Percentiles rank a stretch among this genome's conserved stretches.
These are phyloP conservation scores for Arthromyces matolae DNA, from an alignment of 768 basidiomycete species.

Conservation along the genomic window DNA sequence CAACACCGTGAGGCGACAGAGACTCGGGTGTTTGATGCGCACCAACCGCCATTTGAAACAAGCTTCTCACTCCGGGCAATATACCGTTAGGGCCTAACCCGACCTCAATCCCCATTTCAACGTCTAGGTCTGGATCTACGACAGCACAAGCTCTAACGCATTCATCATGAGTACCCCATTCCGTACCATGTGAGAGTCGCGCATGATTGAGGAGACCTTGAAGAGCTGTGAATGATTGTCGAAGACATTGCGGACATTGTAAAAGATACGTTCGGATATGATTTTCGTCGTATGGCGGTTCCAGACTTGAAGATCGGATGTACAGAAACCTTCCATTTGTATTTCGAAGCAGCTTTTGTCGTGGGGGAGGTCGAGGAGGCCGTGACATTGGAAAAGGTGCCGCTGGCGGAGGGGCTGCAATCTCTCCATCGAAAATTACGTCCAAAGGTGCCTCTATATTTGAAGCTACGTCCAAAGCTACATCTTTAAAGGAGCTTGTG, in stretches of 20 bases:
- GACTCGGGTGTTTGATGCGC: conserved; percentile 8
- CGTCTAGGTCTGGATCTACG: conserved; percentile 35
- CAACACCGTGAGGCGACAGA: background rate
- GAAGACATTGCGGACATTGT: conserved; percentile 42
- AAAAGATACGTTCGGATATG: conserved; percentile 33
- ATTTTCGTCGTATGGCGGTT: conserved; percentile 18
- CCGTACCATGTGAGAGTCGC: conserved; percentile 43
- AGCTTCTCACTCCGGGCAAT: conserved; percentile 43
- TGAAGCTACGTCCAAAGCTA: conserved; percentile 39
- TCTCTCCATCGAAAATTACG: conserved; percentile 33
- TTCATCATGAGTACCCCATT: conserved; percentile 55
- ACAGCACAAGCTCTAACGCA: conserved; percentile 50
- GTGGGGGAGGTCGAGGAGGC: conserved; percentile 23
- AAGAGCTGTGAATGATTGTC: conserved; percentile 43
- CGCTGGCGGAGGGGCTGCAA: conserved; percentile 20
- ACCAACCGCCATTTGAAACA: conserved; percentile 49
- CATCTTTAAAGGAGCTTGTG: conserved; percentile 31
- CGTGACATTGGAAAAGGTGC: conserved; percentile 15
- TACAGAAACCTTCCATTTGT: conserved; percentile 34
- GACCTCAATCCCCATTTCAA: conserved; percentile 41
- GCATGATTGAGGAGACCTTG: conserved; percentile 56
- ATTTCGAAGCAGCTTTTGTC: conserved; percentile 17
- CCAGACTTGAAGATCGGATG: conserved; percentile 29
- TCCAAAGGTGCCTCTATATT: conserved; percentile 38
- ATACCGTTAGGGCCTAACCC: conserved; percentile 38